Evolutionary conservation across 805 yeast genomes (phyloP), one percentile per base, ranked within the genome.

Genomic region (Metschnikowia bowlesiae): DNA sequence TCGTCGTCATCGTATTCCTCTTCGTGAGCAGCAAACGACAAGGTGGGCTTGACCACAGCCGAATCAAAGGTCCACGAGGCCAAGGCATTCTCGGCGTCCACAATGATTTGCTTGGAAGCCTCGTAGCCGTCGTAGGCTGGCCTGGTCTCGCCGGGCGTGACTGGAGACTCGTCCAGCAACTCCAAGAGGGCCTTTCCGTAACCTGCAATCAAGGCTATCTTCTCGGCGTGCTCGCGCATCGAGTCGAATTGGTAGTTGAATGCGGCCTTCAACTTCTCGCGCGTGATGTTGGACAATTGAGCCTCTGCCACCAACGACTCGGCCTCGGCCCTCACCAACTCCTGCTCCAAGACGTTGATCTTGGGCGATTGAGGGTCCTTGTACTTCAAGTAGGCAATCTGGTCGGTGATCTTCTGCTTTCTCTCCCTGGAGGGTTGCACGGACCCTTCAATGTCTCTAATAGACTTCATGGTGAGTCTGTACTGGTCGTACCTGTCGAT

Each of bases 231-330:
- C 71, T 88, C 95, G 71, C 90, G 83, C 57, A 86, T 76, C 39
- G 96, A 85, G 67, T 87, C 95, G 66, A 89, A 87, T 69, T 86
- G 91, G 69, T 86, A 85, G 70, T 84, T 80, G 78, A 81, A 87
- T 39, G 95, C 89, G 59, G 88, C 86, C 75, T 87, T 85, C 66
- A 89, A 79, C 71, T 87, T 86, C 66, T 88, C 90, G 74, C 96
- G 80, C 58, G 96, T 87, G 65, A 87, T 87, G 71, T 88, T 88
- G 36, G 92, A 85, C 62, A 89, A 78, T 75, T 89, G 96, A 31
- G 95, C 95, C 74, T 88, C 96, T 45, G 96, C 96, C 61, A 89
- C 96, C 57, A 88, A 76, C 47, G 90, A 84, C 73, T 89, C 96
- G 49, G 96, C 96, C 73, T 89, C 96, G 36, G 94, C 94, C 72